phyloP scores from a whole-genome alignment of 805 yeast genomes.

The Lipomyces spencermartinsiae region DNA sequence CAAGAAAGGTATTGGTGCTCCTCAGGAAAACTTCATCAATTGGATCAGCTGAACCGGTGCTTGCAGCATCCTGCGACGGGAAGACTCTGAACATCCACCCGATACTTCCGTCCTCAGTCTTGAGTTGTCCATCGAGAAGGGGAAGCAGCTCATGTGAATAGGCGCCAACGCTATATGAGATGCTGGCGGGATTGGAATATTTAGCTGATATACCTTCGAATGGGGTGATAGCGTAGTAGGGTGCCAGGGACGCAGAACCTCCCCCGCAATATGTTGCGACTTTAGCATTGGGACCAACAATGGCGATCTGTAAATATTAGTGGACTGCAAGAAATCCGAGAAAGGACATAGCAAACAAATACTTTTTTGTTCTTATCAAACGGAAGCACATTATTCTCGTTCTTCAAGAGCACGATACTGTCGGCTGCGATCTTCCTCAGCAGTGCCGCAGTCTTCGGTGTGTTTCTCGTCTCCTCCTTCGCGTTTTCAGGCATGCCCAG shows the following conservation, averaged over 20 bases:
- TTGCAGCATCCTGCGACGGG: background rate
- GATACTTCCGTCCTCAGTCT: conserved; percentile 20
- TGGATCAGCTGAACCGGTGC: background rate
- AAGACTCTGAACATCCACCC: conserved; percentile 11
- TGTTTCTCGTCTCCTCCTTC: conserved; percentile 36
- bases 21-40: background rate
- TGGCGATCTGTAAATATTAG: conserved; percentile 45
- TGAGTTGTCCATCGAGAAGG: conserved; percentile 3
- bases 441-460: conserved; percentile 54
- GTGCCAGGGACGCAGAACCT: conserved; percentile 29
- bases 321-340: too few relatives aligned
- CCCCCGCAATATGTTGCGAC: conserved; percentile 32
- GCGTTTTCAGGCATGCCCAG: conserved; percentile 53
- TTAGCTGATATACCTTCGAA: conserved; percentile 42
- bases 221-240: conserved; percentile 31
- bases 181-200: background rate
- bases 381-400: conserved; percentile 57
- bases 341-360: too few relatives aligned
- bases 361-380: conserved; percentile 51
- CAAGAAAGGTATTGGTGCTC: conserved; percentile 10
- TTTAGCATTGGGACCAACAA: conserved; percentile 58
- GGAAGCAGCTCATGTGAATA: conserved; percentile 18
- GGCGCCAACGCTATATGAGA: conserved; percentile 19
- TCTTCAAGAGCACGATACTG: conserved; percentile 62
- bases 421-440: conserved; percentile 58